These are phyloP conservation scores for Arthrobotrys sinensis DNA, from an alignment of 2,329 filamentous ascomycete genomes.

Conservation along the genomic window DNA sequence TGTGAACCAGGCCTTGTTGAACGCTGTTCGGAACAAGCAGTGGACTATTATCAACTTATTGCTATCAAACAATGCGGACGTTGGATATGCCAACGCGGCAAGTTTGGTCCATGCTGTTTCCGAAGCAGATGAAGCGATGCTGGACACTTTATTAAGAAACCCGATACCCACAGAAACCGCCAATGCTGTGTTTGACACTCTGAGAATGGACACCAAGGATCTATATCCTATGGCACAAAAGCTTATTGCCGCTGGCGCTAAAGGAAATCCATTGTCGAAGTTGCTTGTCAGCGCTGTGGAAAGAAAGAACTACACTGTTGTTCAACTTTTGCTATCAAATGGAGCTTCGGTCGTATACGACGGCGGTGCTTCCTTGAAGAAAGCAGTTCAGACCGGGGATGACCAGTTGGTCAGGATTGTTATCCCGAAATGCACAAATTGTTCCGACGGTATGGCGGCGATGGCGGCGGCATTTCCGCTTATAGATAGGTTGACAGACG, in stretches of 20 bases:
- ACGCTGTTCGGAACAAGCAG: slow-evolving; percentile 51
- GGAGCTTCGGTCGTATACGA: slow-evolving; percentile 46
- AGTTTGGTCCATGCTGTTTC: slow-evolving; percentile 48
- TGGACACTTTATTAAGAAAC: slow-evolving; percentile 50
- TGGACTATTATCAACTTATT: slow-evolving; percentile 52
- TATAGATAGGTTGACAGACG: slow-evolving; percentile 26
- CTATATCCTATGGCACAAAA: slow-evolving; percentile 52
- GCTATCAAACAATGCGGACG: slow-evolving; percentile 45
- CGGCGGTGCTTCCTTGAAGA: slow-evolving; percentile 46
- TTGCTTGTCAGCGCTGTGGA: slow-evolving; percentile 41
- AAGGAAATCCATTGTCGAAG: slow-evolving; percentile 39
- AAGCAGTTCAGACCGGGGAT: slow-evolving; percentile 49
- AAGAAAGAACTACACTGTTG: slow-evolving; percentile 41
- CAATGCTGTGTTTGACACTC: slow-evolving; percentile 30
- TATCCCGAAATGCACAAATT: slow-evolving; percentile 33
- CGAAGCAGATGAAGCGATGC: slow-evolving; percentile 52
- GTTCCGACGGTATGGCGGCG: slow-evolving; percentile 16
- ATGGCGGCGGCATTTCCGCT: slow-evolving; percentile 48
- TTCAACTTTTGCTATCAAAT: slow-evolving; percentile 30
- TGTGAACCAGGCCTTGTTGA: slow-evolving; percentile 50
- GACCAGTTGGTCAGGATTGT: slow-evolving; percentile 40
- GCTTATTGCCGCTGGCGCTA: slow-evolving; percentile 48
- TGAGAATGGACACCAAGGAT: slow-evolving; percentile 51
- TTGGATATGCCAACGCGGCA: slow-evolving; percentile 42
- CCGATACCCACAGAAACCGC: slow-evolving; percentile 39